Percentiles rank a stretch among this genome's conserved stretches.
Evolutionary conservation across 31 red algal genomes (phyloP).

Genomic region (Asparagopsis taxiformis): DNA sequence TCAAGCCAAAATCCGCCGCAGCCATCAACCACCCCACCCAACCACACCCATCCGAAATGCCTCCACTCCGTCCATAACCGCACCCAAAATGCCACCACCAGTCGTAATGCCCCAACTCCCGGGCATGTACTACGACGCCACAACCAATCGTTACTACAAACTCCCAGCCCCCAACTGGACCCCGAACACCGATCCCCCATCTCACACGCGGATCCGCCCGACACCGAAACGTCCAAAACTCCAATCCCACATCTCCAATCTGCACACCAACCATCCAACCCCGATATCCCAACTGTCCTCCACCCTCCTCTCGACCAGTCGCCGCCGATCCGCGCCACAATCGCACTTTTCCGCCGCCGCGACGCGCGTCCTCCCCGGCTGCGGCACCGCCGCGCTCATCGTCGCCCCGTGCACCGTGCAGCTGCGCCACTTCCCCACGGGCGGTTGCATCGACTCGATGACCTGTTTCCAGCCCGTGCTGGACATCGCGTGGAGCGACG

Average conservation of each 20-base stretch:
- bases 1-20: too few relatives aligned
- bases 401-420: not conserved
- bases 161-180: not conserved
- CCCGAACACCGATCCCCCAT: not conserved
- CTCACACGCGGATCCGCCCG: not conserved
- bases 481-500: not conserved
- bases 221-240: not conserved
- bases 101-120: not conserved
- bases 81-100: too few relatives aligned
- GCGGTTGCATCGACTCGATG: too few relatives aligned
- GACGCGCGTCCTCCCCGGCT: not conserved
- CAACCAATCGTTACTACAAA: not conserved
- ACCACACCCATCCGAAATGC: too few relatives aligned
- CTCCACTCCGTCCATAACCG: not conserved
- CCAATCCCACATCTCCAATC: not conserved
- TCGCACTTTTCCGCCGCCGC: not conserved
- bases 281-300: not conserved
- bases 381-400: not conserved
- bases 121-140: not conserved
- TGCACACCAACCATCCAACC: not conserved
- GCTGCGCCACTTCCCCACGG: not conserved
- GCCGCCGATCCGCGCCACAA: not conserved
- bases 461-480: not conserved
- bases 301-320: not conserved
- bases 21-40: too few relatives aligned